A percentile compares a stretch with the other conserved stretches of the same genome.
These are phyloP conservation scores for Pseudocercospora crystallina DNA, from an alignment of 2,329 filamentous ascomycete species.

Conservation along the genomic window DNA sequence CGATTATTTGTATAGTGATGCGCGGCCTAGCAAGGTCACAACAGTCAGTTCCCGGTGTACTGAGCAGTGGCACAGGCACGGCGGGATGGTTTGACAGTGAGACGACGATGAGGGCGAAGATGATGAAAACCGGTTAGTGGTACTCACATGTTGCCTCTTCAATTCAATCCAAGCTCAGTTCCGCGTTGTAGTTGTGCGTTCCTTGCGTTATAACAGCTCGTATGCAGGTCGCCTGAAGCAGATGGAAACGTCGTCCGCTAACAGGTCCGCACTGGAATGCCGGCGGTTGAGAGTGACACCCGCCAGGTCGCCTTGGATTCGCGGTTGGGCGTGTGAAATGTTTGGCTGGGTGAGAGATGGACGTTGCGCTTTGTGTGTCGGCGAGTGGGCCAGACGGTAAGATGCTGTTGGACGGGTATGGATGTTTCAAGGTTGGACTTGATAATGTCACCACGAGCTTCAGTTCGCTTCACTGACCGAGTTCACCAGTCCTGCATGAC, in stretches of 20 bases:
- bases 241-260: not conserved
- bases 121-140: slow-evolving; percentile 12
- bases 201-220: slow-evolving; percentile 17
- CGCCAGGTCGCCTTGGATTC: slow-evolving; percentile 9
- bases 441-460: too few relatives aligned
- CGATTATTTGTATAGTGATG: slow-evolving; percentile 82
- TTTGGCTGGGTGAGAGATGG: slow-evolving; percentile 1
- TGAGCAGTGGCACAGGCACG: slow-evolving; percentile 22
- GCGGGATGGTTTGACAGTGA: slow-evolving; percentile 28
- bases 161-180: slow-evolving; percentile 8
- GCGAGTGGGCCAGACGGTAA: too few relatives aligned
- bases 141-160: slow-evolving; percentile 31
- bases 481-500: too few relatives aligned
- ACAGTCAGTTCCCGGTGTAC: slow-evolving; percentile 23
- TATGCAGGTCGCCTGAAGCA: slow-evolving; percentile 22
- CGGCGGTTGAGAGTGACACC: slow-evolving; percentile 21
- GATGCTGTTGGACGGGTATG: too few relatives aligned
- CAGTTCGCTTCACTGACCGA: too few relatives aligned
- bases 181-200: slow-evolving; percentile 15
- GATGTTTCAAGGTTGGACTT: too few relatives aligned
- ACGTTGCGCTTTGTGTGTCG: too few relatives aligned
- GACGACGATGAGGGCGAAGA: slow-evolving; percentile 20
- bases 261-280: slow-evolving; percentile 15
- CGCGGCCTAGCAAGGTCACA: slow-evolving; percentile 59
- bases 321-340: slow-evolving; percentile 3